Evolutionary conservation across 371 early-diverging fungal species (phyloP).

Genomic region (Basidiobolus heterosporus): DNA sequence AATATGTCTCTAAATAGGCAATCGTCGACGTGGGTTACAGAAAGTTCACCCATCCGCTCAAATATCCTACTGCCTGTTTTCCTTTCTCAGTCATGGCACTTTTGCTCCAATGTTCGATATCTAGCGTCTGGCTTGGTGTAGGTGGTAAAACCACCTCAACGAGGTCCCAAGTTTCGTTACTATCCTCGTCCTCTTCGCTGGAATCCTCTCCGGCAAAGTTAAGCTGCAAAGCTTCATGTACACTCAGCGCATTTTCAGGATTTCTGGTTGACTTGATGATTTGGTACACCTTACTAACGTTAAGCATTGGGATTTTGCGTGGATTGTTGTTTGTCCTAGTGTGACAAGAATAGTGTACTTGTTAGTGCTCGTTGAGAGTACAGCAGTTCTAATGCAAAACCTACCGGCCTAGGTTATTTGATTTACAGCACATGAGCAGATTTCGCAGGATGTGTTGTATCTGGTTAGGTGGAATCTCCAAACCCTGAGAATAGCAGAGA

Average conservation of each 20-base stretch:
- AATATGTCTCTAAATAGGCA: too few species aligned
- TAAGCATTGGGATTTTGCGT: not conserved
- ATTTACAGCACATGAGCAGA: conserved; percentile 45
- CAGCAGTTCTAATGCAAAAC: not conserved
- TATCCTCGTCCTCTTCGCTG: not conserved
- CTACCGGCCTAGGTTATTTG: conserved; percentile 42
- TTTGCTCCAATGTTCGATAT: not conserved
- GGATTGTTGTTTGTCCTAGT: not conserved
- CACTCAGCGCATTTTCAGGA: not conserved
- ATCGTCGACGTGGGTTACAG: too few species aligned
- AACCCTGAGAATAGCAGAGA: conserved; percentile 67
- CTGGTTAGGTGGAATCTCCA: conserved; percentile 38
- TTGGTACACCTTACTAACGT: not conserved
- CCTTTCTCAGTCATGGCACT: not conserved
- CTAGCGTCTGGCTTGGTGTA: not conserved
- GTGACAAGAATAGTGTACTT: not conserved
- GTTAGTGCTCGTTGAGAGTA: not conserved
- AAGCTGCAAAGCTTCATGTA: too few species aligned
- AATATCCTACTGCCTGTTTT: too few species aligned
- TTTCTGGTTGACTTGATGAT: not conserved
- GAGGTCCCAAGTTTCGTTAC: conserved; percentile 7
- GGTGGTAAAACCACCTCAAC: conserved; percentile 2
- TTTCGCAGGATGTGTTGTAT: conserved; percentile 47
- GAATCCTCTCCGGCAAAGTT: too few species aligned
- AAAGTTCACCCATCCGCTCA: too few species aligned